Conservation (phyloP, 768 basidiomycete species). For the Coprinopsis strossmayeri region DNA sequence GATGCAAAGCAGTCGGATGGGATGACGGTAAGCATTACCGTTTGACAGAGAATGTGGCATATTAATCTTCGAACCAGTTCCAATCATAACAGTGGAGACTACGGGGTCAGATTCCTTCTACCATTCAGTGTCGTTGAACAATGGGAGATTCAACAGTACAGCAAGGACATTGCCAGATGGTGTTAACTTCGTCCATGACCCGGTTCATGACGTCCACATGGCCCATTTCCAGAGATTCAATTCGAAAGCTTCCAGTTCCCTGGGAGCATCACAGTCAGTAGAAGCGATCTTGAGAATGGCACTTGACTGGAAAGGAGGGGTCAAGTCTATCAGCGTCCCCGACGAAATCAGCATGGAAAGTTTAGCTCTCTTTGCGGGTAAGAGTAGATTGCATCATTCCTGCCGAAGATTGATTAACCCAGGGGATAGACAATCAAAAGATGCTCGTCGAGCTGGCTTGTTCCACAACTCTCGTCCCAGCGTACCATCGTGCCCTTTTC, state of each 20-base stretch:
- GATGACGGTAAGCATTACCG: slow-evolving; percentile 46
- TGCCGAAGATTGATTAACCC: background rate
- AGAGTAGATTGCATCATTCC: slow-evolving; percentile 14
- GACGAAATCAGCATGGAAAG: slow-evolving; percentile 68
- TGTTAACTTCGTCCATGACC: slow-evolving; percentile 34
- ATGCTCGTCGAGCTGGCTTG: slow-evolving; percentile 71
- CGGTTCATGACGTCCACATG: slow-evolving; percentile 39
- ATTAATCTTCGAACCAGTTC: slow-evolving; percentile 38
- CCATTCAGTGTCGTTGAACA: slow-evolving; percentile 58
- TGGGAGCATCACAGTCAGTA: slow-evolving; percentile 64
- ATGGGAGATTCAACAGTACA: slow-evolving; percentile 24
- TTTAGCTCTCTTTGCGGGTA: slow-evolving; percentile 52
- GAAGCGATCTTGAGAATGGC: slow-evolving; percentile 60
- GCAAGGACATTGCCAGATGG: slow-evolving; percentile 31
- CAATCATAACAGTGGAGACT: slow-evolving; percentile 63
- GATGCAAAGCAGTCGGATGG: slow-evolving; percentile 63
- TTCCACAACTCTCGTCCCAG: slow-evolving; percentile 60
- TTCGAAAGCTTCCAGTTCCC: slow-evolving; percentile 60
- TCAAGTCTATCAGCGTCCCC: slow-evolving; percentile 54
- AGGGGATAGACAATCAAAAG: slow-evolving; percentile 62
- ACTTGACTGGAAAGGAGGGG: slow-evolving; percentile 47
- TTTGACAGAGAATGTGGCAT: slow-evolving; percentile 1
- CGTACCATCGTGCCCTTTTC: slow-evolving; percentile 54
- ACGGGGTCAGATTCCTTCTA: slow-evolving; percentile 72
- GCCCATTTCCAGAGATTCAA: slow-evolving; percentile 53